Evolutionary conservation across 805 yeast species (phyloP).

Genomic region (Ogataea wickerhamii): DNA sequence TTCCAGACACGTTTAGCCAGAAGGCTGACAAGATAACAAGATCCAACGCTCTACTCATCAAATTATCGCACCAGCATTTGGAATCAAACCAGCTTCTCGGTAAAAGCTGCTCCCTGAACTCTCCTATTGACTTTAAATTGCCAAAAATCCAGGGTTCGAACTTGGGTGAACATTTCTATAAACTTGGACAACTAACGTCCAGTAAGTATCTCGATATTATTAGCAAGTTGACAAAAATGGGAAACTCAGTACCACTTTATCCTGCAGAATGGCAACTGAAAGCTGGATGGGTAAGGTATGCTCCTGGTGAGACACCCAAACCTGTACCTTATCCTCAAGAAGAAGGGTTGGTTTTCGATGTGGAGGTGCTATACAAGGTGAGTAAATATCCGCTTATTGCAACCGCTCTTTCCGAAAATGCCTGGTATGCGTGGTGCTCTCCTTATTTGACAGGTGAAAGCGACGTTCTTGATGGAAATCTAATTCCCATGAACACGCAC

Average conservation of each 20-base stretch:
- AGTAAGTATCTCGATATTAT: constrained; percentile 59
- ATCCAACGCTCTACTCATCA: constrained; percentile 35
- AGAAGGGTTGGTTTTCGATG: constrained; percentile 76
- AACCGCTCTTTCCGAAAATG: constrained; percentile 66
- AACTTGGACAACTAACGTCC: constrained; percentile 56
- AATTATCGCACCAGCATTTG: constrained; percentile 60
- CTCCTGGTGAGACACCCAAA: constrained; percentile 47
- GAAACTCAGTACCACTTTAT: constrained; percentile 29
- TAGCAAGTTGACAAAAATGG: constrained; percentile 38
- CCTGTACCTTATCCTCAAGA: constrained; percentile 69
- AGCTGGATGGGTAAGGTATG: constrained; percentile 84
- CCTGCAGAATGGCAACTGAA: constrained; percentile 54
- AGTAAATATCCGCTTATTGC: constrained; percentile 78
- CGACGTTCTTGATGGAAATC: constrained; percentile 46
- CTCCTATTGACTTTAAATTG: constrained; percentile 56
- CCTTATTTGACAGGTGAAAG: constrained; percentile 68
- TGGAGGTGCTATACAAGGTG: constrained; percentile 76
- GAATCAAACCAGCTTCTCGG: constrained; percentile 65
- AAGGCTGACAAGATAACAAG: constrained; percentile 25
- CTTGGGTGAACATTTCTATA: constrained; percentile 82
- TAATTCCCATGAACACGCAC: constrained; percentile 69
- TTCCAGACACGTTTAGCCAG: constrained; percentile 36
- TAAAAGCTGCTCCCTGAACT: constrained; percentile 58
- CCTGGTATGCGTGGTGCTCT: constrained; percentile 96
- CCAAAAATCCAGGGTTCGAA: constrained; percentile 73